A percentile compares a stretch with the other conserved stretches of the same genome.
phyloP scores from a whole-genome alignment of 176 grass and related monocot genomes.

The Musa itinerans region DNA sequence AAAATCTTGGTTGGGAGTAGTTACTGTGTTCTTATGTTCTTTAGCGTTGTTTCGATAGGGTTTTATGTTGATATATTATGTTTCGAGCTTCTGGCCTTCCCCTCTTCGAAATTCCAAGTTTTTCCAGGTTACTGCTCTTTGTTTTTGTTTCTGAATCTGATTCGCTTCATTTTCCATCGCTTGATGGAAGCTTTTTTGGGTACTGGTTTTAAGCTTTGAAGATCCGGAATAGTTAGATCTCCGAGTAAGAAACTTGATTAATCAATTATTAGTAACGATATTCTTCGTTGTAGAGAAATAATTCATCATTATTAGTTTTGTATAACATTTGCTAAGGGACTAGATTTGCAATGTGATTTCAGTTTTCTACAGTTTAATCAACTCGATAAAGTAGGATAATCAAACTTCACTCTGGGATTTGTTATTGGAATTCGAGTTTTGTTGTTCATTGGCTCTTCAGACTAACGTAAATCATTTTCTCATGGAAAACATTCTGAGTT shows the following conservation, averaged over 20 bases:
- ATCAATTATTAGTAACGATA: not conserved
- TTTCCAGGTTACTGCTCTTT: slow-evolving; percentile 9
- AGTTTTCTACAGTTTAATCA: not conserved
- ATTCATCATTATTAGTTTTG: not conserved
- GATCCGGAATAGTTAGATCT: not conserved
- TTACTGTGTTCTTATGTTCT: not conserved
- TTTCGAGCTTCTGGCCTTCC: not conserved
- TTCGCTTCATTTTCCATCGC: not conserved
- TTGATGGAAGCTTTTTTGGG: not conserved
- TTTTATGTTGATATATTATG: not conserved
- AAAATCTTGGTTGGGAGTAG: not conserved
- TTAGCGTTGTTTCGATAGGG: not conserved
- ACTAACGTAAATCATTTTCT: not conserved
- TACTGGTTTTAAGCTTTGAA: not conserved
- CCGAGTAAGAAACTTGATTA: not conserved
- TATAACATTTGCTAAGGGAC: not conserved
- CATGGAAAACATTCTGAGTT: not conserved
- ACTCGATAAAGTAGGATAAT: not conserved
- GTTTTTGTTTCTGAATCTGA: not conserved
- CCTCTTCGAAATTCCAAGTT: slow-evolving; percentile 21
- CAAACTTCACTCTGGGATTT: not conserved
- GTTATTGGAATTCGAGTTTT: not conserved
- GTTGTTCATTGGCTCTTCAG: not conserved
- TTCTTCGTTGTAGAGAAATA: not conserved
- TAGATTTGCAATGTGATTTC: not conserved